Evolutionary conservation across 192 early-diverging fungal species (phyloP), one percentile per base, ranked within the genome.

Genomic region (Kickxella alabastrina): DNA sequence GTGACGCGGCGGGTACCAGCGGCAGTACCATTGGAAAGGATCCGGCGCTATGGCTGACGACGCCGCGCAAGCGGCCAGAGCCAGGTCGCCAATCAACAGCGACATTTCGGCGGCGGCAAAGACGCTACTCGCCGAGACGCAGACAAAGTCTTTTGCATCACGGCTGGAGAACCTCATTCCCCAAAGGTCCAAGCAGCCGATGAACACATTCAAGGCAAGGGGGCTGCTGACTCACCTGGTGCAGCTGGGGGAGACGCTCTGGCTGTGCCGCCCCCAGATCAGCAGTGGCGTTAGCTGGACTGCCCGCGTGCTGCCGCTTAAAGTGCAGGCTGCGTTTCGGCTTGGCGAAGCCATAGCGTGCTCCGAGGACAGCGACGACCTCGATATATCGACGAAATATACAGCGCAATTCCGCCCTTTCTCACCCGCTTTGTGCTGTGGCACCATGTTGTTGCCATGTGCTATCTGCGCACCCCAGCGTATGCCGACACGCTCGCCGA

Each of bases 1-100:
- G 48, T 37, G 71, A 63, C 28, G 25, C 55, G 5, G 37, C 57
- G 2, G 43, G 31, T 17, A 21, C 53, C 14, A 47, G 57, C 14
- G 54, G 56, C 37, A n/a, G n/a, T n/a, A n/a, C n/a, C n/a, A n/a
- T n/a, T n/a, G n/a, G n/a, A n/a, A n/a, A n/a, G n/a, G 65, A 75
- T 26, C 72, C 72, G 3, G 72, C 72, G 1, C 57, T 45, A 10
- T 75, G 65, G 72, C 65, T 75, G 26, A 65, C 72, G 3, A 75
- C 72, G 5, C 72, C 72, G 6, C 72, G 65, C 5, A 75, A 75
- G 46, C 64, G 64, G 2, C 48, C 40, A 24, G 50, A 57, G 19
- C 15, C 35, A 4, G 23, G 43, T 19, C 5, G 19, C 0, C 32
- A 27, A n/a, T 5, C 52, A 21, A 19, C 52, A 8, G 24, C 36